Evolutionary conservation across 1,284 basidiomycete genomes (phyloP).

Genomic region (Ustilago bromivora): DNA sequence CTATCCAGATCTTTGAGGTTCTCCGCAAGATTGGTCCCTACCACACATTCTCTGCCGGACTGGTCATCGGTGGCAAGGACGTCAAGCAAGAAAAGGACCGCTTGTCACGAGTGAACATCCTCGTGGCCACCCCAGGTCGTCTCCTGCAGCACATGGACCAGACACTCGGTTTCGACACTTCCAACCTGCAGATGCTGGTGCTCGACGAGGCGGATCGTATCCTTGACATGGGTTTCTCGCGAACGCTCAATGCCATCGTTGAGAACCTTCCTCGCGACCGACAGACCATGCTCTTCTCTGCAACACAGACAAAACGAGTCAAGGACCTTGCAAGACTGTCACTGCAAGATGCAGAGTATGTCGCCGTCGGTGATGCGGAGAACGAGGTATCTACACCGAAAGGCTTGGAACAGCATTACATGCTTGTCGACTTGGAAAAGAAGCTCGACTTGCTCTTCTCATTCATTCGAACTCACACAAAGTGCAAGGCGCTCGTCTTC

Average conservation of each 20-base stretch:
- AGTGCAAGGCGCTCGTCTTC: slow-evolving; percentile 92
- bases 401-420: slow-evolving; percentile 90
- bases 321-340: slow-evolving; percentile 89
- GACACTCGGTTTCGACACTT: slow-evolving; percentile 91
- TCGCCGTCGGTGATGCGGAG: slow-evolving; percentile 72
- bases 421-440: slow-evolving; percentile 82
- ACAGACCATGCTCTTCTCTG: slow-evolving; percentile 95
- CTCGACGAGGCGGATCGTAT: slow-evolving; percentile 97
- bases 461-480: slow-evolving; percentile 94
- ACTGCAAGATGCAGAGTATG: slow-evolving; percentile 83
- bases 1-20: slow-evolving; percentile 97
- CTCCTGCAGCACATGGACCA: slow-evolving; percentile 98
- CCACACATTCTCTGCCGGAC: slow-evolving; percentile 91
- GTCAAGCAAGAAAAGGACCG: slow-evolving; percentile 86
- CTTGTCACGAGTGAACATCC: slow-evolving; percentile 92
- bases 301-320: slow-evolving; percentile 93
- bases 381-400: slow-evolving; percentile 74
- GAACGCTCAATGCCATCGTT: slow-evolving; percentile 88
- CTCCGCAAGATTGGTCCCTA: slow-evolving; percentile 89
- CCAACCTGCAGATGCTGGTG: slow-evolving; percentile 91
- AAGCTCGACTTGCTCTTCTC: slow-evolving; percentile 94
- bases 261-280: slow-evolving; percentile 76
- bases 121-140: slow-evolving; percentile 95
- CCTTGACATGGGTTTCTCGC: slow-evolving; percentile 93
- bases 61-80: slow-evolving; percentile 97